phyloP scores from a whole-genome alignment of 78 protist genomes.

The Dictyostelium brefeldianum region DNA sequence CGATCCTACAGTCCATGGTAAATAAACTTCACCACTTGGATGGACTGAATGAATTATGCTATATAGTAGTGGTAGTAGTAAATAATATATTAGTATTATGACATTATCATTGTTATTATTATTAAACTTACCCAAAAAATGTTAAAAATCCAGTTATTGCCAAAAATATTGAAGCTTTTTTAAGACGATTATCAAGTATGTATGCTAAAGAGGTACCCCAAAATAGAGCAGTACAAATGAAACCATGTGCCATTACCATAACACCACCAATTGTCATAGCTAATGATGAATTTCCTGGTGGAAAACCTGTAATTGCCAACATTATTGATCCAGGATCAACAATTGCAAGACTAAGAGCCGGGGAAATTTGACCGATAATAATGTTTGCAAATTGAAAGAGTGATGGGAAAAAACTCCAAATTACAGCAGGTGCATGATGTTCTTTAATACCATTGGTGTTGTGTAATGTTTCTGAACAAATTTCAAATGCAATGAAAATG shows the following conservation, averaged over 20 bases:
- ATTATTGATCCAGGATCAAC: not conserved
- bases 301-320: not conserved
- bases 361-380: constrained; percentile 43
- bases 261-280: constrained; percentile 19
- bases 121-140: constrained; percentile 39
- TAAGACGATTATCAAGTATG: constrained; percentile 20
- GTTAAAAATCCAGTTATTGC: constrained; percentile 37
- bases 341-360: not conserved
- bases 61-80: no score
- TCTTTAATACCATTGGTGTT: constrained; percentile 32
- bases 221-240: constrained; percentile 51
- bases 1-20: constrained; percentile 64
- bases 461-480: constrained; percentile 43
- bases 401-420: constrained; percentile 77
- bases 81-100: no score
- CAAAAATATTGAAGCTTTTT: constrained; percentile 43
- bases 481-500: constrained; percentile 74
- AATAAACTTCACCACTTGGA: constrained; percentile 77
- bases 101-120: no score
- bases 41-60: constrained; percentile 50
- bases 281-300: not conserved
- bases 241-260: constrained; percentile 50
- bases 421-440: constrained; percentile 67
- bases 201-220: constrained; percentile 74
- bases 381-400: constrained; percentile 70